These are phyloP conservation scores for Saccharomyces hybrid DNA, from an alignment of 1,139 yeast species.

Conservation along the genomic window DNA sequence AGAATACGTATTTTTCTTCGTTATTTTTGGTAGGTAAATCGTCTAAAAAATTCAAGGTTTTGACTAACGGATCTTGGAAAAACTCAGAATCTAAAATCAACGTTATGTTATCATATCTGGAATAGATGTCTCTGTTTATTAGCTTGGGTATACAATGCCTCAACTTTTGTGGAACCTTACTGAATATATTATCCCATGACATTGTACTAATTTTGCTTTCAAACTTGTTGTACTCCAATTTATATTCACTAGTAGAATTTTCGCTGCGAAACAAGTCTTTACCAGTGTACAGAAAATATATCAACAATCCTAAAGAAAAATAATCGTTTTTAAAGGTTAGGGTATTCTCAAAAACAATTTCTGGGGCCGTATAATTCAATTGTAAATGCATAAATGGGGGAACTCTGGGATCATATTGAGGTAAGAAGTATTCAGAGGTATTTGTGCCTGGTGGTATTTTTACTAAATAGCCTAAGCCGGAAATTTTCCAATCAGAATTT, in stretches of 20 bases:
- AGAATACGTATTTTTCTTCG: constrained; percentile 61
- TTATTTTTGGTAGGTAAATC: constrained; percentile 70
- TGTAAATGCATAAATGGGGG: constrained; percentile 67
- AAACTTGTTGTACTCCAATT: constrained; percentile 39
- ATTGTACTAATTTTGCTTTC: constrained; percentile 39
- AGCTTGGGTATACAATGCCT: constrained; percentile 35
- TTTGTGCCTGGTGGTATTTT: constrained; percentile 36
- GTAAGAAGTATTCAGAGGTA: constrained; percentile 36
- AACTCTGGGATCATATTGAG: constrained; percentile 56
- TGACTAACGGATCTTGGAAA: constrained; percentile 68
- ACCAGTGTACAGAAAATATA: constrained; percentile 57
- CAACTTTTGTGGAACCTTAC: constrained; percentile 41
- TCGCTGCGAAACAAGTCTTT: constrained; percentile 40
- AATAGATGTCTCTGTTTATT: constrained; percentile 33
- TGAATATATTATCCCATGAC: constrained; percentile 42
- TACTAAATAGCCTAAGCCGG: constrained; percentile 54
- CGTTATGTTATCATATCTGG: constrained; percentile 29
- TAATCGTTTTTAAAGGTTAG: constrained; percentile 68
- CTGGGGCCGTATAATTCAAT: constrained; percentile 73
- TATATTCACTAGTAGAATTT: constrained; percentile 43
- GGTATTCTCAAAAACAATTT: constrained; percentile 51
- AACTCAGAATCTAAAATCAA: constrained; percentile 29
- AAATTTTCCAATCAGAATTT: constrained; percentile 90
- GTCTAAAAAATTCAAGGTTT: constrained; percentile 76
- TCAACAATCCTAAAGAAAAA: constrained; percentile 72